Evolutionary conservation across 768 basidiomycete species (phyloP).

Genomic region (Lactarius evosmus): DNA sequence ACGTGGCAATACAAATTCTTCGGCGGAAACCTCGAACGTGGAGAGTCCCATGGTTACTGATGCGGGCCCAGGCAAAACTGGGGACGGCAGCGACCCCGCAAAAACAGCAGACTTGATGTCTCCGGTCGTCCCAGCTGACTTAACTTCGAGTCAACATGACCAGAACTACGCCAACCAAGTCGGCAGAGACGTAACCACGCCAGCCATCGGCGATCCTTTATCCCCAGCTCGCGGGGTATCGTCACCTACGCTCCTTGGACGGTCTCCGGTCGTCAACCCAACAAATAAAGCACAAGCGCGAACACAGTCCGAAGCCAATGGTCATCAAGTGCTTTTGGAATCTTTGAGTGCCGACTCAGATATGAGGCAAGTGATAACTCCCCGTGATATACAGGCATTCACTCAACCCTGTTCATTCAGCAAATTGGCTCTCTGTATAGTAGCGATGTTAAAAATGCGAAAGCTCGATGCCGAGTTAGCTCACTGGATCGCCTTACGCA

Average conservation of each 20-base stretch:
- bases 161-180: not conserved
- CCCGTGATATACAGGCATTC: not conserved
- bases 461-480: conserved; percentile 7
- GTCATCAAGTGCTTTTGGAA: not conserved
- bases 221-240: not conserved
- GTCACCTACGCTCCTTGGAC: not conserved
- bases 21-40: not conserved
- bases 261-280: not conserved
- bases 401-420: conserved; percentile 10
- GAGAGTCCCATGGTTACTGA: not conserved
- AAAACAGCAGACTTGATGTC: not conserved
- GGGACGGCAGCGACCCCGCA: not conserved
- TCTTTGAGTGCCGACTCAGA: not conserved
- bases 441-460: conserved; percentile 5
- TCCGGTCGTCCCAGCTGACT: not conserved
- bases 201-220: not conserved
- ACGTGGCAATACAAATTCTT: not conserved
- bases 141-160: not conserved
- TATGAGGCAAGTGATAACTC: conserved; percentile 10
- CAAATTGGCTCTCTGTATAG: not conserved
- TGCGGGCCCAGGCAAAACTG: not conserved
- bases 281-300: not conserved
- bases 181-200: not conserved
- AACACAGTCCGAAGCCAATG: not conserved
- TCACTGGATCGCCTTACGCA: conserved; percentile 12